Base-by-base conservation (phyloP, 225 moss, liverwort and hornwort species). In the Physcomitrellopsis africana region DNA sequence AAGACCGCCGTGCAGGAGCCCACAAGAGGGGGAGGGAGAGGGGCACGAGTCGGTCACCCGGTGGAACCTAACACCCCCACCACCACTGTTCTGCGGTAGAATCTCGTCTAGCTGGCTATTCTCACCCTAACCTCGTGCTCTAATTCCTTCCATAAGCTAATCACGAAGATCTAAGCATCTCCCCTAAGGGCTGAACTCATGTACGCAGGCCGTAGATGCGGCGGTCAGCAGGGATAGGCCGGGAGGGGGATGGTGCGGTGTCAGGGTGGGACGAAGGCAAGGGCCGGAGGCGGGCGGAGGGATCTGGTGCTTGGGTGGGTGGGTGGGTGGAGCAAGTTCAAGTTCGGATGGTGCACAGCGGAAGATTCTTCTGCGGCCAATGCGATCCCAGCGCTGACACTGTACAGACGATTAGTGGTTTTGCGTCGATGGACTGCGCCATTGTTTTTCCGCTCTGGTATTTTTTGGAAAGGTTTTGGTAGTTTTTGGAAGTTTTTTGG, bases 381-480 rank as follows among this genome's bases (percentile, higher is more conserved):
- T 44, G 64, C 78, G 70, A 41, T 71, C 66, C 71, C 79, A 47
- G 59, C 74, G 74, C 82, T 82, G 82, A 56, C 79, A 83, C 26
- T 20, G 55, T 2, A 4, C 32, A 37, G 32, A 4, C 32, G 32
- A 37, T 37, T 37, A 37, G 32, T 37, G 32, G 17, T 51, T 29
- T 29, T 1, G 63, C 63, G 19, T 4, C 10, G 19, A 5, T 5
- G 12, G 37, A 37, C 43, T 51, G 59, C 60, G 60, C 70, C 75
- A 82, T 75, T 75, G 78, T 65, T 60, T 43, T 69, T n/a, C 32
- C 23, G 46, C 44, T 10, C 46, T 60, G 76, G 69, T 69, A 69
- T 62, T 69, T n/a, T 72, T 43, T 66, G 72, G 67, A 60, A 53
- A 2, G 52, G 19, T 55, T 68, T 4, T 5, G n/a, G 68, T 27